phyloP scores from a whole-genome alignment of 2,329 filamentous ascomycete genomes.

The Paecilomyces sp. region DNA sequence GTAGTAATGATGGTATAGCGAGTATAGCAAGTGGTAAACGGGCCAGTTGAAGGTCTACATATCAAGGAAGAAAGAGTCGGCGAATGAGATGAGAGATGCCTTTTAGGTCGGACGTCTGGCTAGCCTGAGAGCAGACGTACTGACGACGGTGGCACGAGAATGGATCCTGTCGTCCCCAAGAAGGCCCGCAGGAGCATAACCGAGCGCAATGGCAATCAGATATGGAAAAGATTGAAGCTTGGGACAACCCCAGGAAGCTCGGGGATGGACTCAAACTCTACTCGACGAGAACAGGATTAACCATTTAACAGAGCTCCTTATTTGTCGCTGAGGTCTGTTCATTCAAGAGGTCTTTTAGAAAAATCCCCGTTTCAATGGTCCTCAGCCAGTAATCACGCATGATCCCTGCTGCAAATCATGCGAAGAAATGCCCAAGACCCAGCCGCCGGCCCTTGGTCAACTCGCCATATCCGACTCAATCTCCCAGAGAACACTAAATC shows the following conservation, averaged over 20 bases:
- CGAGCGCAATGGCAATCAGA: neutral
- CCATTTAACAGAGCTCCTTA: neutral
- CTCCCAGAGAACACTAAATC: neutral
- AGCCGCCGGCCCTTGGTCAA: neutral
- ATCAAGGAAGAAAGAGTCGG: neutral
- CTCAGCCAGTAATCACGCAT: neutral
- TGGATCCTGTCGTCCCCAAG: neutral
- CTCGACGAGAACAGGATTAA: neutral
- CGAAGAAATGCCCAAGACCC: neutral
- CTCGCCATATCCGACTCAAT: neutral
- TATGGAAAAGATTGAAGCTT: neutral
- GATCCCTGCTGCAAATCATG: neutral
- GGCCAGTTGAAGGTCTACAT: neutral
- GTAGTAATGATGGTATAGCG: neutral
- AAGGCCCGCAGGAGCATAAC: neutral
- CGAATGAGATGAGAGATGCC: neutral
- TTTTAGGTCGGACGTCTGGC: neutral
- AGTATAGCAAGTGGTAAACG: neutral
- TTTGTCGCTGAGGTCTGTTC: neutral
- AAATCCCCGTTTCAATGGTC: neutral
- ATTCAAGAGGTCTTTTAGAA: neutral
- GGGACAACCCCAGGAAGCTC: neutral
- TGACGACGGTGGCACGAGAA: neutral
- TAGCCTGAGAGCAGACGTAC: neutral
- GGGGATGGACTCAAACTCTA: neutral